Percentiles rank a stretch among this genome's conserved stretches.
Evolutionary conservation across 768 basidiomycete species (phyloP).

Genomic region (Rubroboletus pulcherrimus): DNA sequence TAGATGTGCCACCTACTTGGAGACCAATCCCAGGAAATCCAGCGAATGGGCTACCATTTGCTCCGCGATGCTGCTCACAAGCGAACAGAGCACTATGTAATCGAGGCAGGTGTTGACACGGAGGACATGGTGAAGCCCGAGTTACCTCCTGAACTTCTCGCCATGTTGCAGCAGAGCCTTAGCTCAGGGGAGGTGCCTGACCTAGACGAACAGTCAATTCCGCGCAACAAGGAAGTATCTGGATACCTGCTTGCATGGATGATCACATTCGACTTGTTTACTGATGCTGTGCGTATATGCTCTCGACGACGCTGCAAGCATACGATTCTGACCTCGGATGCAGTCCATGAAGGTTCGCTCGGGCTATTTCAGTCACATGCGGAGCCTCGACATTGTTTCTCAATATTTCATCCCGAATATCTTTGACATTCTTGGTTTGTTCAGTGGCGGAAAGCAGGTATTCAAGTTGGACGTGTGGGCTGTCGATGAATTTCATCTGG

Average conservation of each 20-base stretch:
- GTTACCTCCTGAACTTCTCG: conserved; percentile 65
- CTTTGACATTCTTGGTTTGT: conserved; percentile 63
- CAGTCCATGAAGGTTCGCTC: conserved; percentile 87
- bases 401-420: conserved; percentile 68
- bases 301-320: no score
- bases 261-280: conserved; percentile 81
- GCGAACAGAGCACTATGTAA: conserved; percentile 77
- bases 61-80: conserved; percentile 66
- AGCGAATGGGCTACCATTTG: conserved; percentile 74
- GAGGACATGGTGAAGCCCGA: conserved; percentile 51
- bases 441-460: conserved; percentile 57
- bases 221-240: conserved; percentile 41
- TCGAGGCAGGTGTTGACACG: conserved; percentile 80
- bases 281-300: conserved; percentile 62
- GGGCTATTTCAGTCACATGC: conserved; percentile 82
- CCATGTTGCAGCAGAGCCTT: conserved; percentile 52
- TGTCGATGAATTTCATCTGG: conserved; percentile 78
- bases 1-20: conserved; percentile 80
- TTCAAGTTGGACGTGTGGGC: conserved; percentile 86
- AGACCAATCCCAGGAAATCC: conserved; percentile 61
- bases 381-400: conserved; percentile 61
- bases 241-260: conserved; percentile 85
- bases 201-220: conserved; percentile 37
- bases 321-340: neutral
- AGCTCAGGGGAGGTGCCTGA: conserved; percentile 38